Percentiles rank a stretch among this genome's conserved stretches.
These are phyloP conservation scores for Phytophthora multivora DNA, from an alignment of 352 stramenopile species.

Conservation along the genomic window DNA sequence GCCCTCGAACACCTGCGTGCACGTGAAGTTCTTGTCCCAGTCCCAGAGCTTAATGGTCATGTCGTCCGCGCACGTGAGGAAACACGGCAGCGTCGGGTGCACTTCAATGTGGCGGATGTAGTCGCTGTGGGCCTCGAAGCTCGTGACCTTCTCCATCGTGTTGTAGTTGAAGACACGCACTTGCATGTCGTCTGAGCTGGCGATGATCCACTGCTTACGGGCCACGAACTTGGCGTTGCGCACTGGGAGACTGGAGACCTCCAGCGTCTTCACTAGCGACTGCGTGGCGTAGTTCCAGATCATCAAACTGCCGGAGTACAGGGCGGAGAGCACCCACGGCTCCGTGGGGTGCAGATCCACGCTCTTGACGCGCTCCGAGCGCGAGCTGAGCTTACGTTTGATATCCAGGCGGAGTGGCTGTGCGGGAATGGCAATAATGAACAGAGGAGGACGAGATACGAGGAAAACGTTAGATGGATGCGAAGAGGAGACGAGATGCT, in stretches of 20 bases:
- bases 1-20: constrained; percentile 86
- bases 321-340: constrained; percentile 96
- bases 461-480: constrained; percentile 13
- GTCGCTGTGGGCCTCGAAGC: constrained; percentile 97
- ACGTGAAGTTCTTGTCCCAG: constrained; percentile 91
- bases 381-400: constrained; percentile 94
- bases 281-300: constrained; percentile 98
- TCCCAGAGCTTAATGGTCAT: constrained; percentile 99
- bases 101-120: constrained; percentile 98
- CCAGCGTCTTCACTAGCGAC: constrained; percentile 96
- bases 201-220: constrained; percentile 98
- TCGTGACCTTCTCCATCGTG: constrained; percentile 97
- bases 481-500: constrained; percentile 8
- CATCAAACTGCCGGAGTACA: constrained; percentile 98
- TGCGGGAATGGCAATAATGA: neutral
- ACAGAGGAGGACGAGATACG: neutral
- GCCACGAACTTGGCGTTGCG: constrained; percentile 94
- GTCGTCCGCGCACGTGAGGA: constrained; percentile 97
- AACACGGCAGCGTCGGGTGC: constrained; percentile 96
- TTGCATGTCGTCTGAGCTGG: constrained; percentile 96
- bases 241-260: constrained; percentile 96
- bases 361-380: constrained; percentile 98
- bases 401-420: constrained; percentile 84
- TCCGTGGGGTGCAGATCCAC: constrained; percentile 98
- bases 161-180: constrained; percentile 99